Conservation (phyloP, 169 alveolate genomes). For the Haemoproteus tartakovskyi region DNA sequence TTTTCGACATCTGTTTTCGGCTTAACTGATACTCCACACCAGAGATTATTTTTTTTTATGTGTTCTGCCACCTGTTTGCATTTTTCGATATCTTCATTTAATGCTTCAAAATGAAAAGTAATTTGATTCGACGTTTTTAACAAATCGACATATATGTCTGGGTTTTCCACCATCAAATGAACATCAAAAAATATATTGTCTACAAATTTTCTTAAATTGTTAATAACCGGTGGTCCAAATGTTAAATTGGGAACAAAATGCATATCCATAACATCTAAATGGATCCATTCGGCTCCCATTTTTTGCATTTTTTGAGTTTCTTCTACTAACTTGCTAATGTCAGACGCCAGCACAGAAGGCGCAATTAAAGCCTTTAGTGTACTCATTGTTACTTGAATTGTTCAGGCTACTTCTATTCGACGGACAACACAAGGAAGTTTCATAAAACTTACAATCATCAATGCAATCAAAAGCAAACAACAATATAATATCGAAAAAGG, state of each 20-base stretch:
- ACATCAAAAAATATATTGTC: slow-evolving; percentile 81
- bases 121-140: slow-evolving; percentile 79
- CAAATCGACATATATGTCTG: slow-evolving; percentile 81
- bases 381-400: slow-evolving; percentile 6
- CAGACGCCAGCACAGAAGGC: slow-evolving; percentile 78
- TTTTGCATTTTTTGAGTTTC: slow-evolving; percentile 71
- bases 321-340: slow-evolving; percentile 71
- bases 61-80: slow-evolving; percentile 27
- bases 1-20: slow-evolving; percentile 48
- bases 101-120: slow-evolving; percentile 86
- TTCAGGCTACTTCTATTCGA: no score
- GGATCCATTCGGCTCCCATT: slow-evolving; percentile 81
- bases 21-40: slow-evolving; percentile 54
- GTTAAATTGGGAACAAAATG: slow-evolving; percentile 87
- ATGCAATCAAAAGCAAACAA: no score
- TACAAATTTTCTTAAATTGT: slow-evolving; percentile 70
- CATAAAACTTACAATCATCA: no score
- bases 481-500: no score
- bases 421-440: no score
- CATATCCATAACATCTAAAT: slow-evolving; percentile 69
- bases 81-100: slow-evolving; percentile 38
- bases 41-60: slow-evolving; percentile 16
- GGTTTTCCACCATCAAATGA: slow-evolving; percentile 85
- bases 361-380: slow-evolving; percentile 67
- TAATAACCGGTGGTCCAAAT: slow-evolving; percentile 83